A percentile compares a stretch with the other conserved stretches of the same genome.
Evolutionary conservation across 257 asterid species (phyloP).

Genomic region (Penstemon newberryi): DNA sequence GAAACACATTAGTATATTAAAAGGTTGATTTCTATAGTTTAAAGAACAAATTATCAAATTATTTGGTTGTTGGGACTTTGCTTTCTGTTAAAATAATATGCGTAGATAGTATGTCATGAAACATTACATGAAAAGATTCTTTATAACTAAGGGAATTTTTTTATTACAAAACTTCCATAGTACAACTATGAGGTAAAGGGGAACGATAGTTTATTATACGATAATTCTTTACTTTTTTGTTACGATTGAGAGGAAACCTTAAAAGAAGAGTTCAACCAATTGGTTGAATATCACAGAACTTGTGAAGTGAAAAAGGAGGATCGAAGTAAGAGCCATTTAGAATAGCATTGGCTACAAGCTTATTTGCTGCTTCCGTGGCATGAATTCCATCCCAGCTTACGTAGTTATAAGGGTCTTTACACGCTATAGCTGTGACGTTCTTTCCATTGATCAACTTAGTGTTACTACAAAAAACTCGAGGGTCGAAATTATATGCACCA

Average conservation of each 20-base stretch:
- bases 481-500: slow-evolving; percentile 61
- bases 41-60: no score
- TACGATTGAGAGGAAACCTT: not conserved
- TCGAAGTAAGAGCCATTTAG: slow-evolving; percentile 35
- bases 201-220: slow-evolving; percentile 13
- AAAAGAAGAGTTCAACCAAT: slow-evolving; percentile 19
- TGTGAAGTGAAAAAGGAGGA: slow-evolving; percentile 41
- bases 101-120: no score
- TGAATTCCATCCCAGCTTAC: slow-evolving; percentile 85
- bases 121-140: no score
- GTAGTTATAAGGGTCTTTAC: slow-evolving; percentile 60
- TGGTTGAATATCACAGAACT: slow-evolving; percentile 30
- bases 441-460: slow-evolving; percentile 46
- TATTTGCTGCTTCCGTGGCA: slow-evolving; percentile 85
- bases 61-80: not conserved
- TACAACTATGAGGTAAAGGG: not conserved
- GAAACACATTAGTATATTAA: no score
- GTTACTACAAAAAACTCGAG: slow-evolving; percentile 48
- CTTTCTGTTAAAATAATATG: not conserved
- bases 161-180: no score
- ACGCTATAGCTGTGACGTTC: slow-evolving; percentile 47
- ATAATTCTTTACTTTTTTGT: not conserved
- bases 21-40: no score
- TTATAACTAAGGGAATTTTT: no score
- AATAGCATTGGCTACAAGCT: slow-evolving; percentile 44